A percentile compares a stretch with the other conserved stretches of the same genome.
Conservation (phyloP, 1,284 basidiomycete genomes). For the Chiua sp. region DNA sequence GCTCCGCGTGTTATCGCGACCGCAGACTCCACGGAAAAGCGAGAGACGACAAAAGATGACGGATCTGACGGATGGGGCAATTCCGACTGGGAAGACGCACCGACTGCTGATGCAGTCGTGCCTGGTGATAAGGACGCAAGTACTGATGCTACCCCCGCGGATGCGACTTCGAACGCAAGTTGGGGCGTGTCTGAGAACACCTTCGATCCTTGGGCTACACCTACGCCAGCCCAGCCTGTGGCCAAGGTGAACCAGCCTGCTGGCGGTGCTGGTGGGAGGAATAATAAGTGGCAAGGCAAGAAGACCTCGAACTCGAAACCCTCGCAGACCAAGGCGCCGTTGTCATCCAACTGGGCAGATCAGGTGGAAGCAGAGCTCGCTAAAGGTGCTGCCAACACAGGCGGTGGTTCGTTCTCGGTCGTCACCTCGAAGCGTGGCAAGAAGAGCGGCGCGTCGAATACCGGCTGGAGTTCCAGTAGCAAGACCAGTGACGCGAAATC, state of each 20-base stretch:
- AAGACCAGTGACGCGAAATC: no score
- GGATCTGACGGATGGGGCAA: constrained; percentile 28
- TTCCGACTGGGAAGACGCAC: constrained; percentile 17
- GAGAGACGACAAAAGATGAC: constrained; percentile 22
- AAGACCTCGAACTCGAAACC: constrained; percentile 15
- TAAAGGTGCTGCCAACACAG: background rate
- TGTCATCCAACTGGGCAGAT: constrained; percentile 31
- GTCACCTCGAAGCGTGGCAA: constrained; percentile 19
- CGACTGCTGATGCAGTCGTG: constrained; percentile 2
- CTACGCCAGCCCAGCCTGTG: background rate
- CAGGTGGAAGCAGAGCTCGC: constrained; percentile 29
- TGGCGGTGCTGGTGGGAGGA: background rate
- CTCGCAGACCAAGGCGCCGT: constrained; percentile 3
- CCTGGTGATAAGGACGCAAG: background rate
- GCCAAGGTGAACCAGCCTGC: constrained; percentile 8
- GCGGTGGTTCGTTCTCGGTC: background rate
- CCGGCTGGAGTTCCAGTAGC: constrained; percentile 10
- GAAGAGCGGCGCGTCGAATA: constrained; percentile 18
- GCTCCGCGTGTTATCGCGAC: constrained; percentile 33
- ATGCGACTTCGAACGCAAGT: constrained; percentile 18
- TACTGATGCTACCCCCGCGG: constrained; percentile 2
- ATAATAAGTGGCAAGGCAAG: constrained; percentile 13
- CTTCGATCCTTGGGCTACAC: constrained; percentile 30
- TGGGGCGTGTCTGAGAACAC: constrained; percentile 26
- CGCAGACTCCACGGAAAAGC: constrained; percentile 29